These are phyloP conservation scores for Dryas drummondii DNA, from an alignment of 306 rosid genomes.

Conservation along the genomic window DNA sequence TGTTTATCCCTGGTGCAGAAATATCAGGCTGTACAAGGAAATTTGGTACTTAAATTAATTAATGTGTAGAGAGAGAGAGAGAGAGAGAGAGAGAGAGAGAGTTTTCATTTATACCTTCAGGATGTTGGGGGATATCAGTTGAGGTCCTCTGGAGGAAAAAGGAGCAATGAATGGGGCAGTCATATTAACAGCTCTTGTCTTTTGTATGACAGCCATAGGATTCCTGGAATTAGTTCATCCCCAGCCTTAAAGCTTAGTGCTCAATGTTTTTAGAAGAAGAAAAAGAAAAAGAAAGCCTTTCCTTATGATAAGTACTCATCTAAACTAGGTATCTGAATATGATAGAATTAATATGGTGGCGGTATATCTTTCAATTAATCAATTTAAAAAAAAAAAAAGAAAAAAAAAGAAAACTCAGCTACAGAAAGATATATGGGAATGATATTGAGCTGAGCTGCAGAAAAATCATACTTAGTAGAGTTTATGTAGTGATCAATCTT, in stretches of 20 bases:
- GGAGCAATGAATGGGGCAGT: constrained; percentile 65
- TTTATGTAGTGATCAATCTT: constrained; percentile 57
- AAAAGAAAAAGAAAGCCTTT: not conserved
- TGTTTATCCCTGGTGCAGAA: constrained; percentile 81
- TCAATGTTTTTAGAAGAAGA: no score
- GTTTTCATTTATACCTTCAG: constrained; percentile 55
- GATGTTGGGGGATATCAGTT: constrained; percentile 38
- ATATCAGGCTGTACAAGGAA: constrained; percentile 63
- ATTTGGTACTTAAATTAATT: not conserved
- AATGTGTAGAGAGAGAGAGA: not conserved
- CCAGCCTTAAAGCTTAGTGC: not conserved
- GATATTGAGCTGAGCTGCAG: not conserved
- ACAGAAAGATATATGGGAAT: no score
- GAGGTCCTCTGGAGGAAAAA: constrained; percentile 87
- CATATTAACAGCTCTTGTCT: constrained; percentile 31
- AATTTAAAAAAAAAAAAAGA: no score
- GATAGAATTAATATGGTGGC: no score
- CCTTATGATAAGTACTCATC: not conserved
- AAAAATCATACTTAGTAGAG: constrained; percentile 55
- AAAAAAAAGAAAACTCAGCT: no score
- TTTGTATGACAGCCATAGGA: constrained; percentile 55
- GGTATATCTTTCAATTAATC: no score
- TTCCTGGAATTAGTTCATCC: constrained; percentile 39
- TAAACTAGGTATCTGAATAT: no score
- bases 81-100: not conserved